A percentile compares a stretch with the other conserved stretches of the same genome.
phyloP scores from a whole-genome alignment of 2,329 filamentous ascomycete genomes.

The Aspergillus proliferans region DNA sequence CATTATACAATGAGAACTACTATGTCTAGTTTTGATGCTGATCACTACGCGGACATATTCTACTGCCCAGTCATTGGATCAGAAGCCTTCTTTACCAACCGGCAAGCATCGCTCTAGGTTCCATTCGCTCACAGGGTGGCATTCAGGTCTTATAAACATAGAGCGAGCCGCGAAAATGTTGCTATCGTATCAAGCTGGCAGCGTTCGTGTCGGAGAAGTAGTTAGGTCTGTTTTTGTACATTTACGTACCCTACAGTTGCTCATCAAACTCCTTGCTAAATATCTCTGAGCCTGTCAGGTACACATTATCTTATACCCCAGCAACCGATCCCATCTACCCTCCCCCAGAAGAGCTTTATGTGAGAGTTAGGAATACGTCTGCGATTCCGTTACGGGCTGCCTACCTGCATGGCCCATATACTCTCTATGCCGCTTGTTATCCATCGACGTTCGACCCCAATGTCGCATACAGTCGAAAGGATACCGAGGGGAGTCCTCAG shows the following conservation, averaged over 20 bases:
- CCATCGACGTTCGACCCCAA: slow-evolving; percentile 79
- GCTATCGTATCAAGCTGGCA: slow-evolving; percentile 82
- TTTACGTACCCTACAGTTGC: not conserved
- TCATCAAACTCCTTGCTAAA: slow-evolving; percentile 2
- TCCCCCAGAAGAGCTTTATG: slow-evolving; percentile 69
- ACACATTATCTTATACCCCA: slow-evolving; percentile 86
- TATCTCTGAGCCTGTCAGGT: slow-evolving; percentile 36
- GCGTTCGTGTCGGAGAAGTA: slow-evolving; percentile 89
- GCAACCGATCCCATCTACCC: slow-evolving; percentile 83
- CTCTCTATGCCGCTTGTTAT: slow-evolving; percentile 78
- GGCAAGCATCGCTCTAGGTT: slow-evolving; percentile 21
- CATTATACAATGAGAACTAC: slow-evolving; percentile 16
- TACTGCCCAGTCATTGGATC: slow-evolving; percentile 34
- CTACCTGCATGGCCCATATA: slow-evolving; percentile 94
- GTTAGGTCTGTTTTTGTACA: slow-evolving; percentile 57
- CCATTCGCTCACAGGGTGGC: slow-evolving; percentile 32
- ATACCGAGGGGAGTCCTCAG: slow-evolving; percentile 70
- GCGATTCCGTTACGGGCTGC: slow-evolving; percentile 86
- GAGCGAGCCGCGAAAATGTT: slow-evolving; percentile 57
- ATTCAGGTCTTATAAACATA: slow-evolving; percentile 15
- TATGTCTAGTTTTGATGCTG: slow-evolving; percentile 31
- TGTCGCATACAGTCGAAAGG: slow-evolving; percentile 63
- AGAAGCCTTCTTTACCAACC: slow-evolving; percentile 14
- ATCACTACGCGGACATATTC: slow-evolving; percentile 38
- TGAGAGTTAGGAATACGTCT: slow-evolving; percentile 88